These are phyloP conservation scores for Grammothele lineata DNA, from an alignment of 768 basidiomycete genomes.

Conservation along the genomic window DNA sequence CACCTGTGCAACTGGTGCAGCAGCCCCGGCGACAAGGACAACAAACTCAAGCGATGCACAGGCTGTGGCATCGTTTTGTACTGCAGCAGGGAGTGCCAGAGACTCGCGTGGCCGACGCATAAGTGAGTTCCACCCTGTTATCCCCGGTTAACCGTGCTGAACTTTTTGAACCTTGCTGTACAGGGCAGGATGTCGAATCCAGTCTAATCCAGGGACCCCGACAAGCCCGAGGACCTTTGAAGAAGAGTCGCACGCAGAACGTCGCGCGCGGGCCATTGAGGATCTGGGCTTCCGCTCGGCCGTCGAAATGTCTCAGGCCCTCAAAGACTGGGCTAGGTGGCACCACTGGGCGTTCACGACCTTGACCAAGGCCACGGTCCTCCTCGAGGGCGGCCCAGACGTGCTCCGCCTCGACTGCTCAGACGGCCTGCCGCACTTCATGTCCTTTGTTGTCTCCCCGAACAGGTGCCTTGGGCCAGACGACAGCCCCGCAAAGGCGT, in stretches of 20 bases:
- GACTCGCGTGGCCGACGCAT: not conserved
- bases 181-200: not conserved
- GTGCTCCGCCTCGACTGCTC: not conserved
- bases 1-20: not conserved
- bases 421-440: too few relatives aligned
- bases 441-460: not conserved
- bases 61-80: conserved; percentile 1
- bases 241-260: not conserved
- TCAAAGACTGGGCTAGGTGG: conserved; percentile 1
- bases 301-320: not conserved
- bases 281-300: not conserved
- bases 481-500: not conserved
- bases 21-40: not conserved
- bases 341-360: conserved; percentile 1
- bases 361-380: not conserved
- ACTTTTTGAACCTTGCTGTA: not conserved
- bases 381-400: not conserved
- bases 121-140: not conserved
- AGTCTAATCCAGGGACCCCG: not conserved
- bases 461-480: not conserved
- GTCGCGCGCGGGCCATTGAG: not conserved
- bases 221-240: not conserved
- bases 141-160: not conserved
- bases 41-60: not conserved
- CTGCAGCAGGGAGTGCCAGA: conserved; percentile 3